phyloP scores from a whole-genome alignment of 257 asterid species.

The Ophiorrhiza pumila region DNA sequence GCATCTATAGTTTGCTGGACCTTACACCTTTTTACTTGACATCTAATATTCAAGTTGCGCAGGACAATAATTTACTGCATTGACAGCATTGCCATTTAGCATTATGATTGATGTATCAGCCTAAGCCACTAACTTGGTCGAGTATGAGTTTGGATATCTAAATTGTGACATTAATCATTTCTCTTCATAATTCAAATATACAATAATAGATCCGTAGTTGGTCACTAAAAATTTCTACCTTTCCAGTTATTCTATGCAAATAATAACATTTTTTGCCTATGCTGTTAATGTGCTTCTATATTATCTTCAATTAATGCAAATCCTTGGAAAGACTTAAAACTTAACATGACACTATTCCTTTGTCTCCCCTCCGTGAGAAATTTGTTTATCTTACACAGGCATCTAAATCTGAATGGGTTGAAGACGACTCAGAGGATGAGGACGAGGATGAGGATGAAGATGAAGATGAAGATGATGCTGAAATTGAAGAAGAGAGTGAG shows the following conservation, averaged over 20 bases:
- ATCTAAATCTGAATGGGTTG: slow-evolving; percentile 93
- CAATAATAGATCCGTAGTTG: background rate
- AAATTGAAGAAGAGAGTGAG: slow-evolving; percentile 55
- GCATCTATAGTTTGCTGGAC: background rate
- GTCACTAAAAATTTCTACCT: background rate
- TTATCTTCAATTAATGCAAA: background rate
- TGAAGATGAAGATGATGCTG: slow-evolving; percentile 60
- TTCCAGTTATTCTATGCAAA: background rate
- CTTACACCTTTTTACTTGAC: background rate
- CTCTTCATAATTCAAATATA: background rate
- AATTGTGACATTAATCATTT: background rate
- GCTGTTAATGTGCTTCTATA: background rate
- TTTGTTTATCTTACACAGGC: slow-evolving; percentile 49
- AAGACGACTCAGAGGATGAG: slow-evolving; percentile 69
- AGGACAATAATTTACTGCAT: background rate
- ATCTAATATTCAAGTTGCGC: background rate
- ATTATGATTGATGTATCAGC: background rate
- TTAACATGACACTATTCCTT: background rate
- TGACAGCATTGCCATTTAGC: background rate
- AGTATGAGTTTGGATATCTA: background rate
- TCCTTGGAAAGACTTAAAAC: background rate
- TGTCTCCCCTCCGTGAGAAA: slow-evolving; percentile 3
- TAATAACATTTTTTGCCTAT: background rate
- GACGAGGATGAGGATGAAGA: slow-evolving; percentile 69
- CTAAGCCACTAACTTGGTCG: background rate